Evolutionary conservation across 169 alveolate genomes (phyloP).

Genomic region (Perkinsus marinus): DNA sequence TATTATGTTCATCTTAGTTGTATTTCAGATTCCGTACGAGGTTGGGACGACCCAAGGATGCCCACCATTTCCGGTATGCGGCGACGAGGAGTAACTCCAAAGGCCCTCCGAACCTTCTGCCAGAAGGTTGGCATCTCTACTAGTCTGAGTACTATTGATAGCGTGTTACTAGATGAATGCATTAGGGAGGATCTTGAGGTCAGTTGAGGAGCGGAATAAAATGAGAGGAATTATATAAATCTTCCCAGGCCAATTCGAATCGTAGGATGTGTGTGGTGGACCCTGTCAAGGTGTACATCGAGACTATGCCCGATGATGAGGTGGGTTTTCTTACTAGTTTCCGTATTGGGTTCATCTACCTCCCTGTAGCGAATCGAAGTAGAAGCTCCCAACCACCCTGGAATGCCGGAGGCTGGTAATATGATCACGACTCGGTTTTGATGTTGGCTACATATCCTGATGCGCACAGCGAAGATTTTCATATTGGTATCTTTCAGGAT

Average conservation of each 20-base stretch:
- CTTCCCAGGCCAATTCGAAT: not conserved
- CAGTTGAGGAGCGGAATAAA: not conserved
- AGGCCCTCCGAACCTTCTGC: conserved; percentile 67
- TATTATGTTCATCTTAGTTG: not conserved
- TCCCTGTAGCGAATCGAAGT: conserved; percentile 14
- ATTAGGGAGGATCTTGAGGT: conserved; percentile 57
- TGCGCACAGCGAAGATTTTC: not conserved
- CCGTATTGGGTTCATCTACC: conserved; percentile 2
- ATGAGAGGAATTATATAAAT: not conserved
- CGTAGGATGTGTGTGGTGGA: conserved; percentile 24
- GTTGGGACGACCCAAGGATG: conserved; percentile 99
- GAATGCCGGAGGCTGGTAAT: not conserved
- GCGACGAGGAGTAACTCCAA: conserved; percentile 87
- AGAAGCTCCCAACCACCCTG: too few species aligned
- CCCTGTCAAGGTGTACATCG: conserved; percentile 17
- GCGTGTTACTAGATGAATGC: conserved; percentile 81
- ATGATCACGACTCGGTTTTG: not conserved
- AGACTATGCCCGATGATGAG: not conserved
- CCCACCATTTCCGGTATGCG: conserved; percentile 91
- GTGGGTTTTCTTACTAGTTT: conserved; percentile 1
- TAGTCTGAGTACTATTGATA: conserved; percentile 76
- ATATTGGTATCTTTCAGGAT: not conserved
- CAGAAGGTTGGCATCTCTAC: conserved; percentile 90
- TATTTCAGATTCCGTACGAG: conserved; percentile 52
- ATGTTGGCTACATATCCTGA: too few species aligned